Evolutionary conservation across 805 yeast genomes (phyloP).

Genomic region (Starmera amethionina): DNA sequence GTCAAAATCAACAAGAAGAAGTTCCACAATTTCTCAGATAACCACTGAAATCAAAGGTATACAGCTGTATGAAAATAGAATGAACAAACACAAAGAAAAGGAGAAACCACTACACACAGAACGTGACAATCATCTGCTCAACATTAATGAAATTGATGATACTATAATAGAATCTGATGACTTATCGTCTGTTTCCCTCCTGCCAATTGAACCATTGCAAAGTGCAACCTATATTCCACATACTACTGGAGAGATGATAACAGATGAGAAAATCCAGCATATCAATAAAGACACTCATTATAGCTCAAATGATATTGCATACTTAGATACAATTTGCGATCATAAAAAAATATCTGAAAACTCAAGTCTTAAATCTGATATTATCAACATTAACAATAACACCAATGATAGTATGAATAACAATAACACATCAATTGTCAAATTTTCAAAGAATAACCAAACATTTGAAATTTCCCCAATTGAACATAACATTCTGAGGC

Average conservation of each 20-base stretch:
- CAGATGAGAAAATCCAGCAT: constrained; percentile 6
- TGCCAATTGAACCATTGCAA: constrained; percentile 46
- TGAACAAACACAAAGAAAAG: not conserved
- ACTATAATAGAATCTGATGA: not conserved
- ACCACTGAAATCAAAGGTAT: not conserved
- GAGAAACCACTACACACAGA: no score
- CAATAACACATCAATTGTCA: constrained; percentile 2
- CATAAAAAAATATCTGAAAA: not conserved
- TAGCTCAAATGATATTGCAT: not conserved
- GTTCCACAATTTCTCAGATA: not conserved
- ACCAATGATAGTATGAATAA: not conserved
- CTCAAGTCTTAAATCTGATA: no score
- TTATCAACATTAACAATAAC: not conserved
- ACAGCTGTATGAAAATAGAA: not conserved
- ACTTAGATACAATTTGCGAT: not conserved
- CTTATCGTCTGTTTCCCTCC: not conserved
- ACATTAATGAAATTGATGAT: not conserved
- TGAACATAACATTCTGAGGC: constrained; percentile 2
- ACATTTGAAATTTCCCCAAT: constrained; percentile 4
- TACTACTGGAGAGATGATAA: constrained; percentile 25
- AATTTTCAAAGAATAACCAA: constrained; percentile 7
- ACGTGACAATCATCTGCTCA: not conserved
- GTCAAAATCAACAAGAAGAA: no score
- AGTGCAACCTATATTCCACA: constrained; percentile 69
- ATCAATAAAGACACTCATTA: constrained; percentile 1